Evolutionary conservation across 441 rosid species (phyloP), one percentile per base, ranked within the genome.

Genomic region (Hura crepitans): DNA sequence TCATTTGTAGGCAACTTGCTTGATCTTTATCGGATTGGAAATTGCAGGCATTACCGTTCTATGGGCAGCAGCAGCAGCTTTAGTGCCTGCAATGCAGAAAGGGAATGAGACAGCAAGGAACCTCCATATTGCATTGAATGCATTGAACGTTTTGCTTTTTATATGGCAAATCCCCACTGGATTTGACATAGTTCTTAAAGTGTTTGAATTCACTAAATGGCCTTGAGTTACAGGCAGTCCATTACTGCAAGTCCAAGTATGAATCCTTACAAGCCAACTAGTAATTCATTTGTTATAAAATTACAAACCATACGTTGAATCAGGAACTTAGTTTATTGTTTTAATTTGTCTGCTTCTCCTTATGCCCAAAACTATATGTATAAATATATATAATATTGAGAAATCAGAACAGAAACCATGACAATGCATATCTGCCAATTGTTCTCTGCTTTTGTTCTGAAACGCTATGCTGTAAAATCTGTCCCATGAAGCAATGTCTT

Each of bases 81-180:
- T 91, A 18, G 97, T 88, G 31, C 98, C 97, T 28, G 82, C 93
- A 25, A 90, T 91, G 96, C 97, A 94, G 78, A 90, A 83, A 77
- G 96, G 96, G 78, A 90, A 64, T 12, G 96, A 89, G 77, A 83
- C 89, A 0, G 96, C 96, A 0, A 85, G 97, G 76, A 90, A 61
- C 79, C 87, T 94, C 71, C 97, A 94, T 84, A 94, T 89, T 63
- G 84, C 90, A 1, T 80, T 91, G 85, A 90, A 91, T 68, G 64
- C 79, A 1, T 39, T 87, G 50, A 90, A 94, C 46, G 89, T 94
- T 66, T 46, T 79, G 58, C 92, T 88, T 33, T 93, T 91, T 59
- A 59, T 93, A 53, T 86, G 81, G 88, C 89, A 91, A 81, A 81
- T 89, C 72, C 97, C 96, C 66, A 88, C 94, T 9, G 97, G 98